phyloP scores from a whole-genome alignment of 306 rosid genomes.

The Prunus fruticosa region DNA sequence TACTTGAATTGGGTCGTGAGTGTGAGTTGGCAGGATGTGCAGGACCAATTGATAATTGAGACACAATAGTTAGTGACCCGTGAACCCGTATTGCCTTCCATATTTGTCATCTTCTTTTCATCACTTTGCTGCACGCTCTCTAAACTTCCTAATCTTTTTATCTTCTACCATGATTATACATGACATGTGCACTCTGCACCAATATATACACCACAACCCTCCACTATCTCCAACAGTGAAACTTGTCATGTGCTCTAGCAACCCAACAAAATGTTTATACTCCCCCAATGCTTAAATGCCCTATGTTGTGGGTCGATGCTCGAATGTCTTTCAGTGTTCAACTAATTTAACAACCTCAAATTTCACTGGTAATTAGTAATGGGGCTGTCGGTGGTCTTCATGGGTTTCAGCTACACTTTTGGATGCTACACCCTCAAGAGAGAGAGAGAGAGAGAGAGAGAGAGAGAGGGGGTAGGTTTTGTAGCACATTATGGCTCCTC shows the following conservation, averaged over 20 bases:
- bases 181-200: neutral
- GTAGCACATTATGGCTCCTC: too few species aligned
- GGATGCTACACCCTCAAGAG: too few species aligned
- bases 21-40: slow-evolving; percentile 26
- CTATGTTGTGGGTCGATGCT: too few species aligned
- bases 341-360: too few species aligned
- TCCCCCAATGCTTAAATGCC: neutral
- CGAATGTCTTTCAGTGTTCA: too few species aligned
- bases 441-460: too few species aligned
- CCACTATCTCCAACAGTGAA: neutral
- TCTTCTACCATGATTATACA: neutral
- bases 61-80: slow-evolving; percentile 54
- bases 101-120: slow-evolving; percentile 55
- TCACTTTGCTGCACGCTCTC: slow-evolving; percentile 23
- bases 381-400: too few species aligned
- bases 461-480: too few species aligned
- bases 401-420: too few species aligned
- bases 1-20: neutral
- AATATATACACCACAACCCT: neutral
- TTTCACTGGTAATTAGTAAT: too few species aligned
- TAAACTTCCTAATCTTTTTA: slow-evolving; percentile 19
- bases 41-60: slow-evolving; percentile 17
- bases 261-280: neutral
- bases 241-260: neutral
- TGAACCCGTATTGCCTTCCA: slow-evolving; percentile 40